phyloP scores from a whole-genome alignment of 371 early-diverging fungal species.

The Batkoa obscura region DNA sequence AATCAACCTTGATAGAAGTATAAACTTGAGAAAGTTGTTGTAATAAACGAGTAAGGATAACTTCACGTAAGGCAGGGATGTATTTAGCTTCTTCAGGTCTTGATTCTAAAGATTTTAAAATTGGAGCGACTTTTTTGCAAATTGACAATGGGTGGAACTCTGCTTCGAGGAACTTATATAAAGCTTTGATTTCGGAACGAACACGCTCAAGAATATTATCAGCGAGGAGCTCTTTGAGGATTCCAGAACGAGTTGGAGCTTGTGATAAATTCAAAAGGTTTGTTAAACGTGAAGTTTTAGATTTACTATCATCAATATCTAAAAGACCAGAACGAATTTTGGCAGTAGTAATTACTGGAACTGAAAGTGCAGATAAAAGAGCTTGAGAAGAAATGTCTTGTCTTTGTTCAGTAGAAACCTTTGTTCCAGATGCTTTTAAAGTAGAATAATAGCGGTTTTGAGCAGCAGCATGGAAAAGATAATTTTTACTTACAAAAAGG shows the following conservation, averaged over 20 bases:
- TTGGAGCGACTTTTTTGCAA: slow-evolving; percentile 83
- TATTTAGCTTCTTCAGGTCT: slow-evolving; percentile 65
- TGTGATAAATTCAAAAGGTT: slow-evolving; percentile 64
- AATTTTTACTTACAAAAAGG: slow-evolving; percentile 89
- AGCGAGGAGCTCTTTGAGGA: slow-evolving; percentile 65
- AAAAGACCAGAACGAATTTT: slow-evolving; percentile 43
- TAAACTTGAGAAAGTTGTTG: slow-evolving; percentile 95
- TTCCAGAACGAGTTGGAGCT: slow-evolving; percentile 73
- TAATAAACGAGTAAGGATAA: slow-evolving; percentile 82
- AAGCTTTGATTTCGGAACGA: slow-evolving; percentile 70
- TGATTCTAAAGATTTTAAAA: slow-evolving; percentile 47
- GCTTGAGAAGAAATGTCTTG: slow-evolving; percentile 77
- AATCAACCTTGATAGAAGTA: slow-evolving; percentile 85
- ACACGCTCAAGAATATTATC: slow-evolving; percentile 71
- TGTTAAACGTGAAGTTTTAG: slow-evolving; percentile 66
- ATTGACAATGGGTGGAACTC: slow-evolving; percentile 96
- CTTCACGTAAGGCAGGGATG: slow-evolving; percentile 81
- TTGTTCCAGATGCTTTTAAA: slow-evolving; percentile 49
- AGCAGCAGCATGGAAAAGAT: slow-evolving; percentile 92
- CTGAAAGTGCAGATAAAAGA: slow-evolving; percentile 76
- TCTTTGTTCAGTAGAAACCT: slow-evolving; percentile 46
- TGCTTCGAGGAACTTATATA: slow-evolving; percentile 87
- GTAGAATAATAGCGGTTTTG: slow-evolving; percentile 82
- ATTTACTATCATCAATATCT: slow-evolving; percentile 71
- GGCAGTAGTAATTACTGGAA: slow-evolving; percentile 68